Percentiles rank a stretch among this genome's conserved stretches.
Conservation (phyloP, 371 early-diverging fungal species). For the Mortierella sp. region DNA sequence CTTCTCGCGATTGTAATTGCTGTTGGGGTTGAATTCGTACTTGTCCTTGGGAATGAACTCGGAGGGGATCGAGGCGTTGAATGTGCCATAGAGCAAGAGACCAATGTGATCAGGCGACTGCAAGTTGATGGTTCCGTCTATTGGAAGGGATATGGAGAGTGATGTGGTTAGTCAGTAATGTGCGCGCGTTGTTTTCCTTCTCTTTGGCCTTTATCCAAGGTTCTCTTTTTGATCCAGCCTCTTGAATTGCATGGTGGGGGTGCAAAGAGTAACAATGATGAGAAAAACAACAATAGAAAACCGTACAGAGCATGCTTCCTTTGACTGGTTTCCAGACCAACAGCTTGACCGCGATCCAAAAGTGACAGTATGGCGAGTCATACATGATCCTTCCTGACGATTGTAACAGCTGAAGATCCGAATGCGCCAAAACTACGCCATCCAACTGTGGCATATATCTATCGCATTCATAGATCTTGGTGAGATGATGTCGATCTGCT, state of each 20-base stretch:
- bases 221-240: too few species aligned
- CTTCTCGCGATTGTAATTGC: conserved; percentile 35
- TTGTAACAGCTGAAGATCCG: conserved; percentile 68
- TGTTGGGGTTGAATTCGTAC: conserved; percentile 67
- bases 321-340: conserved; percentile 86
- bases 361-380: conserved; percentile 88
- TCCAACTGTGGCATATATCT: conserved; percentile 88
- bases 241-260: too few species aligned
- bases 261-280: too few species aligned
- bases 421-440: conserved; percentile 89
- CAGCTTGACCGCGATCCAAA: conserved; percentile 77
- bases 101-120: conserved; percentile 97
- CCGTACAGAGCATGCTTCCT: conserved; percentile 73
- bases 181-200: too few species aligned
- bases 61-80: conserved; percentile 94
- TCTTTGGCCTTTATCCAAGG: not conserved
- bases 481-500: too few species aligned
- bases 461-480: not conserved
- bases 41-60: conserved; percentile 79
- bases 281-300: not conserved
- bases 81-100: conserved; percentile 89
- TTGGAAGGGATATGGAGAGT: not conserved
- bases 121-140: conserved; percentile 89
- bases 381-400: conserved; percentile 76
- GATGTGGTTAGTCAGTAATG: not conserved